Evolutionary conservation across 257 asterid genomes (phyloP), one percentile per base, ranked within the genome.

Genomic region (Przewalskia tangutica): DNA sequence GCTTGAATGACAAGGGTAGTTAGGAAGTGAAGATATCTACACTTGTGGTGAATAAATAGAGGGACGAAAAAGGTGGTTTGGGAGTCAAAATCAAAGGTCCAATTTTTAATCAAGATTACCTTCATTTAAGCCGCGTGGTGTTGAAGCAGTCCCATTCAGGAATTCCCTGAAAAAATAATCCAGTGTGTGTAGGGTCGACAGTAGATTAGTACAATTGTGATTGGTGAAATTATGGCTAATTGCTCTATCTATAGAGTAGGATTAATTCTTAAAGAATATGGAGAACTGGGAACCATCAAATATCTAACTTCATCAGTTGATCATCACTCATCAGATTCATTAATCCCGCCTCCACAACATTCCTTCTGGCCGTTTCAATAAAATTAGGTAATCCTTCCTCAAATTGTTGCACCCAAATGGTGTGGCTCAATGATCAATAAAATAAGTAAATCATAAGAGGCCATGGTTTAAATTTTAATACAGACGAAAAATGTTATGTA

Each of bases 11-110:
- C 58, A 62, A 73, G 54, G 51, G 63, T 32, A 83, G 88, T 84
- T 90, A 87, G 89, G 89, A 83, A 81, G 62, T 48, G 77, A 82
- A 63, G 56, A 46, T 12, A 44, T 16, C 2, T 4, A 88, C 70
- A 81, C 78, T 76, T 53, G 88, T 66, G 77, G 87, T 84, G 93
- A 89, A 91, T 93, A 93, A 88, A 94, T 94, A 91, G 93, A 81
- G 86, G 77, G 7, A 56, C 23, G 54, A 80, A 50, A 46, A 4
- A 67, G 34, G 77, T 5, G 32, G 84, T 75, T 60, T 68, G 75
- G 84, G 81, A 60, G 84, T 77, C 46, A 11, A 71, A 77, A 50
- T 75, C 62, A 70, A 66, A 80, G 83, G 88, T 68, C 84, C 81
- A 84, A 82, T 58, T 80, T 67, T 48, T 20, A 55, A 66, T 3